A percentile compares a stretch with the other conserved stretches of the same genome.
phyloP scores from a whole-genome alignment of 495 filamentous ascomycete species.

The Talaromyces ruber region DNA sequence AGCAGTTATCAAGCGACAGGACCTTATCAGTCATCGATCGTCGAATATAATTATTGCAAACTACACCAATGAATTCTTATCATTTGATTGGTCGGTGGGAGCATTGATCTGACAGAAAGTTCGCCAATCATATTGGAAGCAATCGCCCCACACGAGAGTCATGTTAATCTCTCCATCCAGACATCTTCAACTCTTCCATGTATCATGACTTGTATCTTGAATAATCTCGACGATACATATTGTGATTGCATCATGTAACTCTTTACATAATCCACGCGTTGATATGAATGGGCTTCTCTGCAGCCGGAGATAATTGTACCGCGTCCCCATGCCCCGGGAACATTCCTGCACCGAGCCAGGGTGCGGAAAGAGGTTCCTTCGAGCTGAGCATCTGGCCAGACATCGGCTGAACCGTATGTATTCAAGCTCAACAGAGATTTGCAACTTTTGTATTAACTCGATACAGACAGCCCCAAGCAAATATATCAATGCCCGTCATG shows the following conservation, averaged over 20 bases:
- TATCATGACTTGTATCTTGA: not conserved
- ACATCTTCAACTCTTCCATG: not conserved
- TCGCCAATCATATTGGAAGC: not conserved
- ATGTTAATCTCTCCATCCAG: not conserved
- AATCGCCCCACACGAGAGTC: not conserved
- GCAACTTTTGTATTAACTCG: not conserved
- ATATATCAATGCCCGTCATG: slow-evolving; percentile 9
- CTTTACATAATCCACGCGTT: not conserved
- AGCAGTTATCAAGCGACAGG: not conserved
- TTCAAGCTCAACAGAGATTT: not conserved
- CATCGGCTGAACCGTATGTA: slow-evolving; percentile 5
- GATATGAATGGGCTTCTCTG: not conserved
- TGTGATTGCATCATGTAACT: not conserved
- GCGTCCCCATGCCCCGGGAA: not conserved
- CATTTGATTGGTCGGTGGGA: not conserved
- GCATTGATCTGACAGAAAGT: not conserved
- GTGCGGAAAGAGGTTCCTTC: slow-evolving; percentile 5
- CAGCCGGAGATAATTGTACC: not conserved
- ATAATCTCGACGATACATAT: not conserved
- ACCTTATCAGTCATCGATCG: not conserved
- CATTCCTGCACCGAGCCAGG: slow-evolving; percentile 6
- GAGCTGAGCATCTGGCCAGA: slow-evolving; percentile 1
- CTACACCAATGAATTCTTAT: not conserved
- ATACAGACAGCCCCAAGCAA: slow-evolving; percentile 8
- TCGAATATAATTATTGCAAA: too few species aligned